phyloP scores from a whole-genome alignment of 768 basidiomycete species.

The Dentipellis fragilis region DNA sequence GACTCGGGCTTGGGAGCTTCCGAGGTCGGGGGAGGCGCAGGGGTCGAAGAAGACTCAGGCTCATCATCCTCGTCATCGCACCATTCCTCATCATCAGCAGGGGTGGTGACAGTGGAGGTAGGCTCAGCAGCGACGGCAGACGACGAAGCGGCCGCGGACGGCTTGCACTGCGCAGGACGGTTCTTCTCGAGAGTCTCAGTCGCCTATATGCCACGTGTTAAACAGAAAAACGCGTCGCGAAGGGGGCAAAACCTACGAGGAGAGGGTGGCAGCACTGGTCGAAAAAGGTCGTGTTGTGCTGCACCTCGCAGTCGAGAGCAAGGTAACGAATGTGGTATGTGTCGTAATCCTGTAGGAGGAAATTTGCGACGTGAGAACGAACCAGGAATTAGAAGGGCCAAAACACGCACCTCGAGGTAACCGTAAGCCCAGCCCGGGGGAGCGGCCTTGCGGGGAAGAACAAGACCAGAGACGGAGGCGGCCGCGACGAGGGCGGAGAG shows the following conservation, averaged over 20 bases:
- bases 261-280: constrained; percentile 63
- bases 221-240: not conserved
- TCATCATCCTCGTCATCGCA: constrained; percentile 8
- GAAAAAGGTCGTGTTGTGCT: constrained; percentile 41
- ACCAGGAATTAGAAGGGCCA: not conserved
- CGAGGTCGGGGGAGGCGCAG: not conserved
- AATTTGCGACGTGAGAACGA: constrained; percentile 15
- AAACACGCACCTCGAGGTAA: constrained; percentile 33
- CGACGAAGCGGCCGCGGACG: constrained; percentile 22
- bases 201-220: constrained; percentile 24
- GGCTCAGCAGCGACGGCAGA: constrained; percentile 7
- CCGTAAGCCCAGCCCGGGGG: constrained; percentile 35
- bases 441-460: constrained; percentile 27
- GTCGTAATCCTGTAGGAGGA: constrained; percentile 33
- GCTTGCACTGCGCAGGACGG: constrained; percentile 45
- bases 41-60: constrained; percentile 2
- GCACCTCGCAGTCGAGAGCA: constrained; percentile 35
- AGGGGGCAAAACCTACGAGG: constrained; percentile 30
- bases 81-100: constrained; percentile 7
- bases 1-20: not conserved
- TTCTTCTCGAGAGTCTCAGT: constrained; percentile 35
- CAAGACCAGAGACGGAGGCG: constrained; percentile 22
- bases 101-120: constrained; percentile 1
- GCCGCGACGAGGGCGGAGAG: constrained; percentile 36
- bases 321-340: constrained; percentile 55